Base-by-base conservation (phyloP, 2,329 filamentous ascomycete genomes). In the Dactylonectria macrodidyma region DNA sequence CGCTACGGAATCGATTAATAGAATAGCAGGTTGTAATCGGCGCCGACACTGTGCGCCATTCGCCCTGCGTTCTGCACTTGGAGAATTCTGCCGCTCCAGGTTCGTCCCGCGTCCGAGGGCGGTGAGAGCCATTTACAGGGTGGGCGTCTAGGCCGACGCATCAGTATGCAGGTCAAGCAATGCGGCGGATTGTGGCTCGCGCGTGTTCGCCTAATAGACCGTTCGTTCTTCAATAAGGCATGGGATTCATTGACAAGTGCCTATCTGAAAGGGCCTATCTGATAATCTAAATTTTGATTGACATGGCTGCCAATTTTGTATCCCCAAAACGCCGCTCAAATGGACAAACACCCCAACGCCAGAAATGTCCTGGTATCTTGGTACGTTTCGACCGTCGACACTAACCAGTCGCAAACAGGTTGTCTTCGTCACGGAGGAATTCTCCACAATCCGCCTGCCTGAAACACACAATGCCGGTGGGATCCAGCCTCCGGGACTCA, bases 361-460 rank as follows among this genome's bases (percentile, higher is more conserved):
- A 67, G 60, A 61, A 61, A 70, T 67, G 57, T 38, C 33, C 57
- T 67, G 47, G 55, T 55, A 41, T 67, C 26, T 7, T 7, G 26
- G 26, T 30, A 30, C 19, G 19, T 19, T 19, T 30, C 47, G 9
- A 67, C 30, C 41, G 8, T 54, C 36, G 46, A 33, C 48, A 51
- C 62, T 78, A 88, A 65, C 86, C 84, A 34, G 86, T 84, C 30
- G 88, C 86, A 78, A 92, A 92, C 62, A 92, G 78, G 63, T 88
- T 90, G 78, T 91, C 89, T 80, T 92, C 90, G 76, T 98, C 95
- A 78, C 96, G 90, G 78, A 99, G 85, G 79, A 97, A 99, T 84
- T 98, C 95, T 75, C 96, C 96, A 74, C 93, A 92, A 84, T 99
- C 96, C 1, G 94, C 93, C 84, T 99, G 96, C 72, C 95, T 88